Percentiles rank a stretch among this genome's conserved stretches.
Conservation (phyloP, 345 rosid genomes). For the Brassica rapa region DNA sequence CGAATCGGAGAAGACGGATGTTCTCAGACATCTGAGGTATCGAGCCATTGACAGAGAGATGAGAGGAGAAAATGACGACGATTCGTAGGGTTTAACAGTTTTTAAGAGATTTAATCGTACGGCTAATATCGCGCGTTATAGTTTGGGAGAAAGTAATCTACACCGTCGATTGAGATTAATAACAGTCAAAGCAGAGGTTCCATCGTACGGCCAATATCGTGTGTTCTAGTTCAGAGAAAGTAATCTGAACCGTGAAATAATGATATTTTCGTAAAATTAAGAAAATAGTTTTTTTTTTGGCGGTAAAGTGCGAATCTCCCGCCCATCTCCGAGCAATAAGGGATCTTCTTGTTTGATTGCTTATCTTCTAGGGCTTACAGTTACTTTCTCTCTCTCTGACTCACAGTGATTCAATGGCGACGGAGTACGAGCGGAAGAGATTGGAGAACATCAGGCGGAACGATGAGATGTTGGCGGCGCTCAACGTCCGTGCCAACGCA, state of each 20-base stretch:
- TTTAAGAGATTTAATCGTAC: conserved; percentile 24
- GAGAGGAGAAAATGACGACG: not conserved
- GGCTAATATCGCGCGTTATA: not conserved
- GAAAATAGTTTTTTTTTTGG: not conserved
- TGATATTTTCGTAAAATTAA: not conserved
- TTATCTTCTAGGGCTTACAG: conserved; percentile 7
- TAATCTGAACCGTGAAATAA: conserved; percentile 29
- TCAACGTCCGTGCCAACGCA: conserved; percentile 58
- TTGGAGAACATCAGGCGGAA: conserved; percentile 79
- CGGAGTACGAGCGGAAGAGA: conserved; percentile 80
- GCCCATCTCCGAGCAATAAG: conserved; percentile 17
- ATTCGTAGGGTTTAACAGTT: conserved; percentile 30
- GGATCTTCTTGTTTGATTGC: not conserved
- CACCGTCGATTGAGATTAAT: conserved; percentile 16
- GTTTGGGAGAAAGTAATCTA: conserved; percentile 7
- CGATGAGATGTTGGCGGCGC: conserved; percentile 74
- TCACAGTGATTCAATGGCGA: conserved; percentile 49
- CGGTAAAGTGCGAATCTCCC: conserved; percentile 29
- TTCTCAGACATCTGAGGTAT: conserved; percentile 43
- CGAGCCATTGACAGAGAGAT: conserved; percentile 46
- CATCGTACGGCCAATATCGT: conserved; percentile 28
- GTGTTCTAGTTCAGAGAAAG: not conserved
- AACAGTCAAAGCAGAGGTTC: not conserved
- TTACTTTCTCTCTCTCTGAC: not conserved
- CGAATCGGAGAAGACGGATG: conserved; percentile 30